Conservation (phyloP, 192 early-diverging fungal species). For the Jimgerdemannia lactiflua region DNA sequence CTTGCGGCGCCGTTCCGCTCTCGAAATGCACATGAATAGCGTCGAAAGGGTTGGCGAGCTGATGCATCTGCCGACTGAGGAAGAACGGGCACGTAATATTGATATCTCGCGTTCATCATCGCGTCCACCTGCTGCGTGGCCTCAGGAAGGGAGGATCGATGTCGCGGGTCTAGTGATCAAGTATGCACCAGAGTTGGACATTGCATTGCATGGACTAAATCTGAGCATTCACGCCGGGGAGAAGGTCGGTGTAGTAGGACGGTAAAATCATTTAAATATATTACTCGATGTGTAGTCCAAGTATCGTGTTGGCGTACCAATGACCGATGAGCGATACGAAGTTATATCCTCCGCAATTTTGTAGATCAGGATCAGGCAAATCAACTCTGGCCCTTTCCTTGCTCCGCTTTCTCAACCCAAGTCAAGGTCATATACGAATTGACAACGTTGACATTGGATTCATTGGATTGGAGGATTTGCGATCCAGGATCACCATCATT, state of each 20-base stretch:
- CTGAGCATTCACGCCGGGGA: slow-evolving; percentile 48
- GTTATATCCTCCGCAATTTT: not conserved
- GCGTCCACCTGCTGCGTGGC: slow-evolving; percentile 53
- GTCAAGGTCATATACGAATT: slow-evolving; percentile 38
- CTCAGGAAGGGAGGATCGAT: slow-evolving; percentile 57
- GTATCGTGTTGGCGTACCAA: not conserved
- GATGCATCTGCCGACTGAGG: slow-evolving; percentile 66
- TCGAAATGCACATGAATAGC: slow-evolving; percentile 78
- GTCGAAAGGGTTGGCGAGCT: slow-evolving; percentile 83
- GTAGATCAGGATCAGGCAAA: slow-evolving; percentile 57
- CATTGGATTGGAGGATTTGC: slow-evolving; percentile 50
- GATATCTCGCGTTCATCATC: not conserved
- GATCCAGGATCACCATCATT: slow-evolving; percentile 58
- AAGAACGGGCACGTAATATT: slow-evolving; percentile 34
- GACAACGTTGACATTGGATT: slow-evolving; percentile 52
- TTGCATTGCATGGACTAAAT: slow-evolving; percentile 66
- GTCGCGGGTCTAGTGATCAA: slow-evolving; percentile 61
- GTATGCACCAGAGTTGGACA: slow-evolving; percentile 64
- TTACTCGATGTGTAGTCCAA: not conserved
- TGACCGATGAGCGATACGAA: not conserved
- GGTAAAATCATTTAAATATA: slow-evolving; percentile 13
- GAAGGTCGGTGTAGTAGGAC: slow-evolving; percentile 84
- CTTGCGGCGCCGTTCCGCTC: slow-evolving; percentile 34
- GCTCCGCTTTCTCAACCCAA: slow-evolving; percentile 59
- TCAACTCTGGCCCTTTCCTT: slow-evolving; percentile 53